These are phyloP conservation scores for Cladorrhinum samala DNA, from an alignment of 495 filamentous ascomycete species.

Conservation along the genomic window DNA sequence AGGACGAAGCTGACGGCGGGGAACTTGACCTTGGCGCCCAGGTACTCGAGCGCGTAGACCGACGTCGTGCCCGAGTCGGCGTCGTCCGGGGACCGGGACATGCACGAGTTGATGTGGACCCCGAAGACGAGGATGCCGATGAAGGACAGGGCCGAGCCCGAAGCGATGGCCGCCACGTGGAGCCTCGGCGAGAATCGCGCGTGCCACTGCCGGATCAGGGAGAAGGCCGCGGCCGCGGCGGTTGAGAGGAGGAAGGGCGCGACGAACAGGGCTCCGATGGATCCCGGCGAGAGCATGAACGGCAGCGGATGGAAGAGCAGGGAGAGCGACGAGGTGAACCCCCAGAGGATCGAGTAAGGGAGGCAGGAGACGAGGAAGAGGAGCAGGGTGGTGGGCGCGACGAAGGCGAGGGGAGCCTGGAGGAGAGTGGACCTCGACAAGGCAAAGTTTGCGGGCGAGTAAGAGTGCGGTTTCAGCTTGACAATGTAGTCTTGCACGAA, in stretches of 20 bases:
- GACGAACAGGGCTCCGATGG: constrained; percentile 39
- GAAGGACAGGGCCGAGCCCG: constrained; percentile 31
- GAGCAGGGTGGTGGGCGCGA: constrained; percentile 39
- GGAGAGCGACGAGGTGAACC: constrained; percentile 36
- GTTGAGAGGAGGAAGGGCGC: constrained; percentile 34
- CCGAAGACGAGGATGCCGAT: constrained; percentile 38
- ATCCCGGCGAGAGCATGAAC: constrained; percentile 32
- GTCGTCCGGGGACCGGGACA: constrained; percentile 23
- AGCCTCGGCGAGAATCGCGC: constrained; percentile 21
- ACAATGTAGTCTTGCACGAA: constrained; percentile 27
- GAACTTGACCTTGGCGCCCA: constrained; percentile 28
- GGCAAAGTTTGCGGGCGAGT: constrained; percentile 21
- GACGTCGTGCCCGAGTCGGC: constrained; percentile 6
- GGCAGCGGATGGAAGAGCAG: constrained; percentile 41
- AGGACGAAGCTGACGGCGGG: constrained; percentile 34
- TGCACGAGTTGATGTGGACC: constrained; percentile 31
- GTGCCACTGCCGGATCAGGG: constrained; percentile 16
- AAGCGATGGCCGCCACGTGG: constrained; percentile 26
- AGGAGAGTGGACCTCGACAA: constrained; percentile 22
- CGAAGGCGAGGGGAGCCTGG: constrained; percentile 37
- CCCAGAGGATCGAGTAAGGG: constrained; percentile 38
- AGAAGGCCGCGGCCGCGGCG: constrained; percentile 21
- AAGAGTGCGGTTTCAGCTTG: constrained; percentile 36
- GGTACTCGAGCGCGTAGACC: constrained; percentile 22
- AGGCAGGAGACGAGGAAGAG: constrained; percentile 38